Conservation (phyloP, 768 basidiomycete genomes). For the Amanita pseudoporphyria region DNA sequence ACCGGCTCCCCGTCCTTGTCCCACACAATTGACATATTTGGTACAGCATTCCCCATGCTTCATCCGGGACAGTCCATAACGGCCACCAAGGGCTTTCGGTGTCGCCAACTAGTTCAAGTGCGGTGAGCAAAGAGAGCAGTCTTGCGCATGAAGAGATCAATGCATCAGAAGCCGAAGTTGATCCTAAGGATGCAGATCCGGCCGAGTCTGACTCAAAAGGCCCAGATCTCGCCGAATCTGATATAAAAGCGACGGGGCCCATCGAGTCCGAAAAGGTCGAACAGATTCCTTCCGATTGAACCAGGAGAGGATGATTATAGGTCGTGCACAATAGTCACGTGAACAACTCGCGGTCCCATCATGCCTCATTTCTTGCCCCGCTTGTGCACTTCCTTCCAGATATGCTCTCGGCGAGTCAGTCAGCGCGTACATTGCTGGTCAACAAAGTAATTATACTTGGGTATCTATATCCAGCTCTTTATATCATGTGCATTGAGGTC, state of each 20-base stretch:
- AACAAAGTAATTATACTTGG: constrained; percentile 4
- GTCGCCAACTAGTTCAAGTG: constrained; percentile 66
- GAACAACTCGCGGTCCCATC: neutral
- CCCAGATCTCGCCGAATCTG: neutral
- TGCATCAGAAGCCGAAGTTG: constrained; percentile 11
- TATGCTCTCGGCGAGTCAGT: neutral
- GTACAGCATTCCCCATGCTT: constrained; percentile 85
- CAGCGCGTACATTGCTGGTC: neutral
- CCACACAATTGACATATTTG: constrained; percentile 12
- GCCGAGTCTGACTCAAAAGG: neutral
- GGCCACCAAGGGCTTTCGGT: constrained; percentile 54
- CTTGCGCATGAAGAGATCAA: constrained; percentile 31
- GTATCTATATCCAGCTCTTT: constrained; percentile 2
- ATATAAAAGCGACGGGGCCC: neutral
- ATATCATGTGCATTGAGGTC: constrained; percentile 4
- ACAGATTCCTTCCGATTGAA: constrained; percentile 1
- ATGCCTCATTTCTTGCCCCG: neutral
- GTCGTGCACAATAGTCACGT: neutral
- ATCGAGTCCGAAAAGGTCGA: neutral
- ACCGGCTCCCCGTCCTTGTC: constrained; percentile 4
- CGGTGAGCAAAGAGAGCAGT: constrained; percentile 54
- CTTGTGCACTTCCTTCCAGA: constrained; percentile 2
- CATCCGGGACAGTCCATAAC: constrained; percentile 40
- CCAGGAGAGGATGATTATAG: neutral
- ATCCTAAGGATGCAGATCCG: neutral